These are phyloP conservation scores for Claviceps sp. DNA, from an alignment of 2,329 filamentous ascomycete genomes.

Conservation along the genomic window DNA sequence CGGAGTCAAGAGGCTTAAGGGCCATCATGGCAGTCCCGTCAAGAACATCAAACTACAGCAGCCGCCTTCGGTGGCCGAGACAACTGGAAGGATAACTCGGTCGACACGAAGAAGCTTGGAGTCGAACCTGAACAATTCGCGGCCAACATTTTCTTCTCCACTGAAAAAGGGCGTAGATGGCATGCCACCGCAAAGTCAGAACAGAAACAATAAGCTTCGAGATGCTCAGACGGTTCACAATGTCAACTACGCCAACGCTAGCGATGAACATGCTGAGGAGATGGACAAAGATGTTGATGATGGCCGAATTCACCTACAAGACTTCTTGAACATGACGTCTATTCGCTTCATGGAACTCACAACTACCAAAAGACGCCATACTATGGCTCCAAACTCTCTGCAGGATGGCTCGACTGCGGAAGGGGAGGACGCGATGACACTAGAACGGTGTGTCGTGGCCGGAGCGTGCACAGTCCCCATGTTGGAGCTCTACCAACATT, in stretches of 20 bases:
- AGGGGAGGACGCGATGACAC: conserved; percentile 37
- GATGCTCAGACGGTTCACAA: conserved; percentile 32
- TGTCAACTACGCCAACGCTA: conserved; percentile 28
- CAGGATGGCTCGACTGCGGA: conserved; percentile 27
- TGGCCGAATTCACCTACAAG: conserved; percentile 65
- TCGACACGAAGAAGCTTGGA: conserved; percentile 35
- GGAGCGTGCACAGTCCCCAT: conserved; percentile 85
- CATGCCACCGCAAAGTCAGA: conserved; percentile 40
- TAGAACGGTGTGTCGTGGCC: conserved; percentile 74
- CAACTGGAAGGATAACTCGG: conserved; percentile 44
- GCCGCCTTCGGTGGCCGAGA: conserved; percentile 54
- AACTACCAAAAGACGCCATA: conserved; percentile 87
- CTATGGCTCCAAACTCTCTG: conserved; percentile 45
- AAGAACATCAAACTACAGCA: conserved; percentile 60
- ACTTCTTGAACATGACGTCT: conserved; percentile 88
- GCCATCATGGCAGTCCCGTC: conserved; percentile 61
- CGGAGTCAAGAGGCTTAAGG: conserved; percentile 55
- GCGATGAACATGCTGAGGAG: conserved; percentile 26
- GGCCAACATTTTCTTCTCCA: conserved; percentile 33
- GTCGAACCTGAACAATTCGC: conserved; percentile 26
- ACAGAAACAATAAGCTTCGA: conserved; percentile 40
- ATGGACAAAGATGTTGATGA: conserved; percentile 36
- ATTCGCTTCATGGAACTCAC: conserved; percentile 98
- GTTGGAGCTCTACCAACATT: conserved; percentile 89
- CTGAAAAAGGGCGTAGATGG: conserved; percentile 28